Conservation (phyloP, 306 rosid species). For the Notholithocarpus densiflorus region DNA sequence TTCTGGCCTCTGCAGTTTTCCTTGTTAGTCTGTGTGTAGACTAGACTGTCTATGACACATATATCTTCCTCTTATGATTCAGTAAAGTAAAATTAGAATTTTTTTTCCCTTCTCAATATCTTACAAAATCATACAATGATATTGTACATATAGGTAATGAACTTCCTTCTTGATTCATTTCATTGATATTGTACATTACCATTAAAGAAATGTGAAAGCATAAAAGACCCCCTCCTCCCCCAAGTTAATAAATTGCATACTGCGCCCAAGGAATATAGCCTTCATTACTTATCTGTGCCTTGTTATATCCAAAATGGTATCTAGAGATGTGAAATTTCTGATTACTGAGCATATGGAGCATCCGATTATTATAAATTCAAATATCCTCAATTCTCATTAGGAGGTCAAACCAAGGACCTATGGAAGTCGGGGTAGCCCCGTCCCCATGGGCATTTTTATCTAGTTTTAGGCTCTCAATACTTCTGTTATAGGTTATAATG, state of each 20-base stretch:
- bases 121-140: not conserved
- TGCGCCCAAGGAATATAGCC: not conserved
- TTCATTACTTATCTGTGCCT: not conserved
- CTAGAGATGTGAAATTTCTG: not conserved
- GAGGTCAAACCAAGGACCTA: no score
- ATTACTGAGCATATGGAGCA: slow-evolving; percentile 21
- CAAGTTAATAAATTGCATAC: not conserved
- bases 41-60: not conserved
- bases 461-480: slow-evolving; percentile 11
- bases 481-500: slow-evolving; percentile 21
- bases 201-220: not conserved
- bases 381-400: not conserved
- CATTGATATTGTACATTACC: not conserved
- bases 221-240: not conserved
- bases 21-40: not conserved
- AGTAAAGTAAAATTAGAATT: not conserved
- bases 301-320: not conserved
- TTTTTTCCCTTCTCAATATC: not conserved
- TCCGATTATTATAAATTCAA: slow-evolving; percentile 13
- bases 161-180: not conserved
- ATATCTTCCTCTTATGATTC: not conserved
- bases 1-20: not conserved
- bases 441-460: not conserved
- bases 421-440: no score
- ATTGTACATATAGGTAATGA: not conserved